Percentiles rank a stretch among this genome's conserved stretches.
Evolutionary conservation across 805 yeast species (phyloP).

Genomic region (Groenewaldozyma tartarivorans): DNA sequence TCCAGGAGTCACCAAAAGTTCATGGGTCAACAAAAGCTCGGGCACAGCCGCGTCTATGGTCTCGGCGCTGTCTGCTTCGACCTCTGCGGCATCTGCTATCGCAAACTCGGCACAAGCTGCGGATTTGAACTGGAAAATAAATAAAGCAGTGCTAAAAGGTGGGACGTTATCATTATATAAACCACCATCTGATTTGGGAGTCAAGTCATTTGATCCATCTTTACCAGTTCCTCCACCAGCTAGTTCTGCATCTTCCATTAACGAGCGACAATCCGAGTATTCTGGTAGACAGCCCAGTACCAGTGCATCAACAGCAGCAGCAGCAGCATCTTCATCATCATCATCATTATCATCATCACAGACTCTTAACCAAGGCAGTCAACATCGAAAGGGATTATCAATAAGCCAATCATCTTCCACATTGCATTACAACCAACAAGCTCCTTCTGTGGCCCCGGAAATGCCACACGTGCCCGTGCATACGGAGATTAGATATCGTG

Average conservation of each 20-base stretch:
- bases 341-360: constrained; percentile 1
- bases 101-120: not conserved
- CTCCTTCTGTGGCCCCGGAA: not conserved
- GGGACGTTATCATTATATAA: constrained; percentile 54
- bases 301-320: no score
- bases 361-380: constrained; percentile 2
- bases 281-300: not conserved
- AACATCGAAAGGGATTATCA: not conserved
- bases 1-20: constrained; percentile 33
- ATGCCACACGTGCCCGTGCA: not conserved
- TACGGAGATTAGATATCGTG: constrained; percentile 10
- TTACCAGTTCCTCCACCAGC: constrained; percentile 4
- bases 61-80: not conserved
- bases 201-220: constrained; percentile 27
- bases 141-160: constrained; percentile 62
- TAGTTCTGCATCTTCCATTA: constrained; percentile 3
- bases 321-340: not conserved
- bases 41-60: constrained; percentile 1
- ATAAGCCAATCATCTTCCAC: not conserved
- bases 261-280: not conserved
- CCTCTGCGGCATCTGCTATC: constrained; percentile 3
- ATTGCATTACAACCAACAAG: not conserved
- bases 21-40: constrained; percentile 46
- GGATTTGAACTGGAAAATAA: constrained; percentile 33
- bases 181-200: constrained; percentile 40